These are phyloP conservation scores for Cytospora schulzeri DNA, from an alignment of 2,329 filamentous ascomycete genomes.

Conservation along the genomic window DNA sequence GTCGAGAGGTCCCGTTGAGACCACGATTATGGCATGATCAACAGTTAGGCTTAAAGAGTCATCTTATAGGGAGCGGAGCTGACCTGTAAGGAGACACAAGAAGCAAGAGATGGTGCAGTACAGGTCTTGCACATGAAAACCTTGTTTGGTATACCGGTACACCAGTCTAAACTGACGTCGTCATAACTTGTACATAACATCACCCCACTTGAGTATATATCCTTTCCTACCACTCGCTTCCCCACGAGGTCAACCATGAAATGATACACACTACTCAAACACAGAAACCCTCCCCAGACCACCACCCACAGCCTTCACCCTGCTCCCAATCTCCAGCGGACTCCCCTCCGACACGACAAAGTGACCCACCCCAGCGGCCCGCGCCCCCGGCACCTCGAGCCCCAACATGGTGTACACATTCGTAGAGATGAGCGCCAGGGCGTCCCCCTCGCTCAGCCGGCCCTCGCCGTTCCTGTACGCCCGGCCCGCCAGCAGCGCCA, in stretches of 20 bases:
- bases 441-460: slow-evolving; percentile 53
- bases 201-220: too few species aligned
- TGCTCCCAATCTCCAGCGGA: slow-evolving; percentile 60
- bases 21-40: too few species aligned
- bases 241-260: background rate
- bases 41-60: too few species aligned
- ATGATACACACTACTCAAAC: slow-evolving; percentile 34
- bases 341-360: slow-evolving; percentile 67
- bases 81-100: too few species aligned
- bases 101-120: background rate
- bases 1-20: too few species aligned
- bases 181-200: too few species aligned
- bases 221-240: background rate
- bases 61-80: too few species aligned
- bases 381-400: slow-evolving; percentile 37
- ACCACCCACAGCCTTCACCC: slow-evolving; percentile 56
- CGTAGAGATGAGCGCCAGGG: slow-evolving; percentile 57
- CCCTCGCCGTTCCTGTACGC: slow-evolving; percentile 60
- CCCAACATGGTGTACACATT: slow-evolving; percentile 63
- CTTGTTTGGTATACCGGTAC: background rate
- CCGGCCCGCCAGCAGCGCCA: slow-evolving; percentile 62
- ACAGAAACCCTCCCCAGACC: slow-evolving; percentile 44
- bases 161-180: background rate
- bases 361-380: slow-evolving; percentile 44
- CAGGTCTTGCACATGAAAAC: background rate